These are phyloP conservation scores for Aspergillus sp. DNA, from an alignment of 2,329 filamentous ascomycete genomes.

Conservation along the genomic window DNA sequence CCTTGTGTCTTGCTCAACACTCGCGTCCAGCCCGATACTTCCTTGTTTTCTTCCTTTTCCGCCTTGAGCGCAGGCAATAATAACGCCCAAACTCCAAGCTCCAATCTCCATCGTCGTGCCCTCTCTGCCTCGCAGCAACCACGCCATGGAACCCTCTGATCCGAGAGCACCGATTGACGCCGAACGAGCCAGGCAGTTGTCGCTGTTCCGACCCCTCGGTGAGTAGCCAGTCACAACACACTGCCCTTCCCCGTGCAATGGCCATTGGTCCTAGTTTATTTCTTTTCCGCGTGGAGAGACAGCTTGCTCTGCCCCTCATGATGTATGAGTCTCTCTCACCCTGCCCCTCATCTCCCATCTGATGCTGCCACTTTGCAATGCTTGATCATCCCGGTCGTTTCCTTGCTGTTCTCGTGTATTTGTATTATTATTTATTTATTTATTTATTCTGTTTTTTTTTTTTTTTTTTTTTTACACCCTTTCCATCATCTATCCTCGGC, in stretches of 20 bases:
- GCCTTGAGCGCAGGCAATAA: conserved; percentile 24
- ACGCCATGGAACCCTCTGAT: conserved; percentile 23
- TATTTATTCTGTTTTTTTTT: no score
- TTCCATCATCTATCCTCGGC: neutral
- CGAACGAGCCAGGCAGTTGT: conserved; percentile 43
- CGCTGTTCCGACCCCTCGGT: conserved; percentile 47
- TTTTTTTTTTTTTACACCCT: neutral
- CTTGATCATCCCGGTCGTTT: conserved; percentile 1
- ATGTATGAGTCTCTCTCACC: neutral
- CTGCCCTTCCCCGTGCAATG: conserved; percentile 32
- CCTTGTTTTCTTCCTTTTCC: conserved; percentile 14
- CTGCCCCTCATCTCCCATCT: conserved; percentile 4
- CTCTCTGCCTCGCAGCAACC: conserved; percentile 3
- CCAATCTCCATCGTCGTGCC: neutral
- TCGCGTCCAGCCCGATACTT: neutral
- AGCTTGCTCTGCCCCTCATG: conserved; percentile 1
- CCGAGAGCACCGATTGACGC: conserved; percentile 32
- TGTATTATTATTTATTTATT: no score
- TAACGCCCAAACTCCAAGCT: conserved; percentile 1
- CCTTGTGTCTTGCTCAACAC: neutral
- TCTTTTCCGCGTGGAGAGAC: neutral
- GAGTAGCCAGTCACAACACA: conserved; percentile 37
- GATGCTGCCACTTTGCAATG: neutral
- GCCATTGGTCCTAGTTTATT: conserved; percentile 29
- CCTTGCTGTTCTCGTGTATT: neutral